These are phyloP conservation scores for Xanthoconium separans DNA, from an alignment of 1,284 basidiomycete species.

Conservation along the genomic window DNA sequence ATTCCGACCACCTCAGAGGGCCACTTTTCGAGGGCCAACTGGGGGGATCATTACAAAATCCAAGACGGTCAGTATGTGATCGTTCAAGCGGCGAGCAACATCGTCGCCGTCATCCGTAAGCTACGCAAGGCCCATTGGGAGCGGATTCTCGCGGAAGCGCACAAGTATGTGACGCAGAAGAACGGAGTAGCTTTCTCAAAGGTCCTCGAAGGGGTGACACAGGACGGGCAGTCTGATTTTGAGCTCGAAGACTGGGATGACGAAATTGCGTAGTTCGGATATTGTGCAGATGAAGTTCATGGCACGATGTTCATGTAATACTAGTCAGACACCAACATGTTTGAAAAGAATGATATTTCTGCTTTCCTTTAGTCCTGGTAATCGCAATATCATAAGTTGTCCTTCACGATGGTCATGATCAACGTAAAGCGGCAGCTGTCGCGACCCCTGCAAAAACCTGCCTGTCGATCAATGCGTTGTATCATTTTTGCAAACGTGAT, in stretches of 20 bases:
- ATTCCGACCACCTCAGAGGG: background rate
- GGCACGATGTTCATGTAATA: no score
- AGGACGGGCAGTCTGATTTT: background rate
- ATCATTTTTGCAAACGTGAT: background rate
- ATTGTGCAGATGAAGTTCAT: no score
- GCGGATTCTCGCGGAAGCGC: background rate
- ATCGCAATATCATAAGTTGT: no score
- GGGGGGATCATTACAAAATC: conserved; percentile 1
- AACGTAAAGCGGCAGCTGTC: no score
- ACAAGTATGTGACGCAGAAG: background rate
- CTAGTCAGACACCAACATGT: no score
- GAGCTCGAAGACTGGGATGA: background rate
- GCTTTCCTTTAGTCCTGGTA: no score
- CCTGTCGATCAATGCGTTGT: conserved; percentile 7
- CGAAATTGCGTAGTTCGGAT: no score
- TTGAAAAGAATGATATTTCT: no score
- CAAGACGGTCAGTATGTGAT: background rate
- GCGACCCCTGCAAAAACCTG: no score
- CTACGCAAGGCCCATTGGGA: background rate
- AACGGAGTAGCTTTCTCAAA: background rate
- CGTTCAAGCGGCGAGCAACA: background rate
- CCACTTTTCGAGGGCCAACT: background rate
- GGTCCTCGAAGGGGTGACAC: background rate
- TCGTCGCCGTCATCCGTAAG: background rate
- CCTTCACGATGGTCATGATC: no score